phyloP scores from a whole-genome alignment of 768 basidiomycete species.

The Kondoa malvinella region DNA sequence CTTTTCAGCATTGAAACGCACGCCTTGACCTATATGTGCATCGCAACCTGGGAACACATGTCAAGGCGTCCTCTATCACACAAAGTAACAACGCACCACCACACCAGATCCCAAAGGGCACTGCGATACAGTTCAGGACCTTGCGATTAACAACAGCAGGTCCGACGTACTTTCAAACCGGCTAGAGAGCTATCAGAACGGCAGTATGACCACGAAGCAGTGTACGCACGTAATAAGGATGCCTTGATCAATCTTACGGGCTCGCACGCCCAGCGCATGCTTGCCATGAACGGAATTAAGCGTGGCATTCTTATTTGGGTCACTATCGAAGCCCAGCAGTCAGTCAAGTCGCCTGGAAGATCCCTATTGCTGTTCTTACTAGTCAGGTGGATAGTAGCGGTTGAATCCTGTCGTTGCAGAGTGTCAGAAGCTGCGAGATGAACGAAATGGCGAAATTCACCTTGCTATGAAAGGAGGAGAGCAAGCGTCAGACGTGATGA shows the following conservation, averaged over 20 bases:
- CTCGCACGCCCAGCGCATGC: conserved; percentile 37
- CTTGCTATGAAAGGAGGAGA: too few relatives aligned
- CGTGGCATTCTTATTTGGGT: not conserved
- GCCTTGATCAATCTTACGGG: conserved; percentile 87
- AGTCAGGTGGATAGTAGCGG: not conserved
- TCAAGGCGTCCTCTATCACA: too few relatives aligned
- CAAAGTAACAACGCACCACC: too few relatives aligned
- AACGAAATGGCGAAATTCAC: too few relatives aligned
- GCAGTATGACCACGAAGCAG: not conserved
- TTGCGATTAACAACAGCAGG: conserved; percentile 65
- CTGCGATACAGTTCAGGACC: not conserved
- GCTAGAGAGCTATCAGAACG: conserved; percentile 30
- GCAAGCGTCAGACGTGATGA: too few relatives aligned
- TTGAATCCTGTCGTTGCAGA: not conserved
- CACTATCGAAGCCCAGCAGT: not conserved
- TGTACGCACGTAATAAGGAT: conserved; percentile 47
- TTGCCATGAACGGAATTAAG: conserved; percentile 4
- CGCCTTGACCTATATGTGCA: conserved; percentile 94
- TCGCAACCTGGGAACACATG: too few relatives aligned
- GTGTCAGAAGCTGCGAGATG: too few relatives aligned
- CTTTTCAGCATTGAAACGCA: conserved; percentile 99
- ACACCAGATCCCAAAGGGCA: conserved; percentile 37
- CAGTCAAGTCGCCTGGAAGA: not conserved
- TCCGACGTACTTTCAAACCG: conserved; percentile 94
- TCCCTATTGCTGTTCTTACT: not conserved